Evolutionary conservation across 495 filamentous ascomycete species (phyloP).

Genomic region (Xylaria longipes): DNA sequence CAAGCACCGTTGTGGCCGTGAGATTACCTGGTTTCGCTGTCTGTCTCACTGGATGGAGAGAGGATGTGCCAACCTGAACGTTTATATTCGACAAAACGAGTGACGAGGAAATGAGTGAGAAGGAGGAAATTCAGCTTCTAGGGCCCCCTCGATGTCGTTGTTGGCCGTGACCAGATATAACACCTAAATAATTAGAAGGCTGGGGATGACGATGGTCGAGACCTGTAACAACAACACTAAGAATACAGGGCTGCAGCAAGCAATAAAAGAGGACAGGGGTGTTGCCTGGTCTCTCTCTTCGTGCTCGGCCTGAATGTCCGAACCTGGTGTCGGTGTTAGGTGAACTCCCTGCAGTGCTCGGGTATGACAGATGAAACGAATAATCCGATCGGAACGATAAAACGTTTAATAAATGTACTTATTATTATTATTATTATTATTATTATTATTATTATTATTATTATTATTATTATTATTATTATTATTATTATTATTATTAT

Average conservation of each 20-base stretch:
- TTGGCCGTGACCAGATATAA: conserved; percentile 3
- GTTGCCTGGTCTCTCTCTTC: neutral
- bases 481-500: too few relatives aligned
- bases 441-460: too few relatives aligned
- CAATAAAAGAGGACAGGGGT: neutral
- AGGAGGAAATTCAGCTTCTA: neutral
- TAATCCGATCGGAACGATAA: too few relatives aligned
- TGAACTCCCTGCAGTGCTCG: neutral
- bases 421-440: too few relatives aligned
- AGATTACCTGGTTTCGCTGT: neutral
- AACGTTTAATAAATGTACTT: too few relatives aligned
- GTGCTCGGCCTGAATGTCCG: neutral
- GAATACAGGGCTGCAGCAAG: conserved; percentile 13
- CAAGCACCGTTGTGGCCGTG: neutral
- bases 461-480: too few relatives aligned
- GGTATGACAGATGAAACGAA: too few relatives aligned
- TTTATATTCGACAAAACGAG: neutral
- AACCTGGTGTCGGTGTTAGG: neutral
- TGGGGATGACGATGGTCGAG: conserved; percentile 2
- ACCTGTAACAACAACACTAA: neutral
- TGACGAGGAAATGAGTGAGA: neutral
- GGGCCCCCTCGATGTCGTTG: neutral
- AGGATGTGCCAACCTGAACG: neutral
- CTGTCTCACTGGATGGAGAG: neutral
- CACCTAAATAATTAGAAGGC: conserved; percentile 7